Base-by-base conservation (phyloP, 345 rosid genomes). In the thale cress (Arabidopsis thaliana) region DNA sequence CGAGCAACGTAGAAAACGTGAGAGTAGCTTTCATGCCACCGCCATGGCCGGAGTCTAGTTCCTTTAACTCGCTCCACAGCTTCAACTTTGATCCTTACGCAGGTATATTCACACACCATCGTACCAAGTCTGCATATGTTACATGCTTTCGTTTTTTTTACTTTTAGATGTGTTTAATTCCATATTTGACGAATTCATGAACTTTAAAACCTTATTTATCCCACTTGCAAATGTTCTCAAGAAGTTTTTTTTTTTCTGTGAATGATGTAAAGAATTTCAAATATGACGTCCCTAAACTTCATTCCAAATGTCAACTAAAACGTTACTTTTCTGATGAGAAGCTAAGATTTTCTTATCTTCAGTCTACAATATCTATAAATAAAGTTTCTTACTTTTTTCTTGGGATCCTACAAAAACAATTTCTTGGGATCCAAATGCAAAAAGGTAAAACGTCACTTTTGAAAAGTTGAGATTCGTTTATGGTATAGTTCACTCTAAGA, bases 41-140 rank as follows among this genome's bases (percentile, higher is more conserved):
- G 11, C 69, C 69, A 51, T 72, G 77, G 77, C 69, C 77, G 25
- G 64, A 73, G 13, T 63, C 58, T 69, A 79, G 34, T 72, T 80
- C 97, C 67, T 82, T 86, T 73, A 84, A 83, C 87, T 83, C 87
- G 37, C 86, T 88, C 69, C 87, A 85, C 80, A 80, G 77, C 89
- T 85, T 78, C 71, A 82, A 57, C 83, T 80, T 63, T 76, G 92
- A 86, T 75, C 90, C 83, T 56, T 84, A 73, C 75, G 83, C 87
- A 81, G 96, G 98, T 93, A 80, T 55, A 28, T 63, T 3, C 24
- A 40, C 23, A 46, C 30, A 33, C n/a, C 7, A 55, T 28, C 42
- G 11, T 52, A 52, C 37, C 32, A 25, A 46, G 23, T 25, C n/a
- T 34, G 45, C 32, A 36, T 57, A 56, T 34, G 32, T 40, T 40